Percentiles rank a stretch among this genome's conserved stretches.
Conservation (phyloP, 78 protist genomes). For the Dictyostelium brefeldianum region DNA sequence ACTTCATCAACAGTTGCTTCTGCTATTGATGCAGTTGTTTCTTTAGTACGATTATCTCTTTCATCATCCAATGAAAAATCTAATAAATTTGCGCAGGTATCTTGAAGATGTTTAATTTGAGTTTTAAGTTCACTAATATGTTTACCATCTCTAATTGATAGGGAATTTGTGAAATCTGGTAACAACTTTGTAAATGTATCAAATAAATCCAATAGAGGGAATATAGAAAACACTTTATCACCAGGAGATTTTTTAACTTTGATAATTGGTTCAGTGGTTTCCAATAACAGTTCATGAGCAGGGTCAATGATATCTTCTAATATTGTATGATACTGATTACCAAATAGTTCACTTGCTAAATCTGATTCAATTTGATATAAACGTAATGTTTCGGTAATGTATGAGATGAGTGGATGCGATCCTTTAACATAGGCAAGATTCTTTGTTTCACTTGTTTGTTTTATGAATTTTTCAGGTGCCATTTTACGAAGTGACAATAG, state of each 20-base stretch:
- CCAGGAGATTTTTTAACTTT: conserved; percentile 26
- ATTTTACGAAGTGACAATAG: conserved; percentile 43
- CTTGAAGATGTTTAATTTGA: conserved; percentile 22
- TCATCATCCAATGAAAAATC: conserved; percentile 46
- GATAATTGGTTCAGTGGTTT: conserved; percentile 68
- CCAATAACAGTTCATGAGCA: conserved; percentile 51
- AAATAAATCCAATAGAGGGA: conserved; percentile 69
- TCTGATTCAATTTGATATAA: conserved; percentile 77
- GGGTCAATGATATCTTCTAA: conserved; percentile 66
- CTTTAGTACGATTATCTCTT: not conserved
- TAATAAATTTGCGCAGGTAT: conserved; percentile 30
- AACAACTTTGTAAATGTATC: conserved; percentile 41
- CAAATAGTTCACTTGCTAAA: conserved; percentile 48
- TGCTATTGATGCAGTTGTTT: not conserved
- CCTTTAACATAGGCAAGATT: conserved; percentile 75
- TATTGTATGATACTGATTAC: conserved; percentile 62
- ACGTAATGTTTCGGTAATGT: conserved; percentile 29
- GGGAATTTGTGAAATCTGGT: conserved; percentile 41
- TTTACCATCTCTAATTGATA: conserved; percentile 54
- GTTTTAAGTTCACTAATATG: conserved; percentile 54
- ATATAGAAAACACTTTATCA: conserved; percentile 46
- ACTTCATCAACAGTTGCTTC: conserved; percentile 70
- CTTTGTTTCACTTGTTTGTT: conserved; percentile 40
- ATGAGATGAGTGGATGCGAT: conserved; percentile 52
- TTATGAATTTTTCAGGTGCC: conserved; percentile 68